Base-by-base conservation (phyloP, 2,329 filamentous ascomycete species). In the Penicillium expansum region DNA sequence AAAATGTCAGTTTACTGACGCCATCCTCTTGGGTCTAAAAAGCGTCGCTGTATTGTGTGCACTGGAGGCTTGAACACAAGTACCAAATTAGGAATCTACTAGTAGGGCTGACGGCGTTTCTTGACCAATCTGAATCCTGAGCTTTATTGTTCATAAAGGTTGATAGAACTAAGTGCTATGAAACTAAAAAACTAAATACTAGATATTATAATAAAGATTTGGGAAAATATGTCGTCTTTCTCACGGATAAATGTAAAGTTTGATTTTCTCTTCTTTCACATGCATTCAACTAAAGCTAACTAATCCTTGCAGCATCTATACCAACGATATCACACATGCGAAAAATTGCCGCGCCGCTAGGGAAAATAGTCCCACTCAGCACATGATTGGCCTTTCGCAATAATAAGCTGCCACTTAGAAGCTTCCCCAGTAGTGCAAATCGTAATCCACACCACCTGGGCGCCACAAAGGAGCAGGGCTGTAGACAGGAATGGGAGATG, bases 401-500 rank as follows among this genome's bases (percentile, higher is more conserved):
- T 14, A 2, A 22, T 41, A 16, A 41, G 1, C 4, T 41, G 20
- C 8, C n/a, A 32, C 18, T 48, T 52, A 67, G 37, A 69, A 69
- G 11, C 44, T 60, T 29, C 69, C 69, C 69, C 69, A 71, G 18
- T 71, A 71, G 52, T 71, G 68, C 42, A 67, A 56, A 37, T 70
- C 55, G 55, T 71, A 71, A 39, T 70, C 69, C 5, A 66, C 57
- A 13, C 68, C 63, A 10, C 64, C 58, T 2, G 68, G 65, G 37
- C 63, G 59, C 73, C 73, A 75, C 39, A 74, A 58, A 16, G 67
- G 62, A 43, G 67, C 64, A 8, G 73, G 73, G 1, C 65, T 65
- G 42, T 71, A 71, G 2, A 71, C 70, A 0, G 73, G 67, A 8
- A 71, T 71, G 0, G 69, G 67, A 5, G 58, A 57, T n/a, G 63